A percentile compares a stretch with the other conserved stretches of the same genome.
Conservation (phyloP, 768 basidiomycete genomes). For the Holtermannia corniformis region DNA sequence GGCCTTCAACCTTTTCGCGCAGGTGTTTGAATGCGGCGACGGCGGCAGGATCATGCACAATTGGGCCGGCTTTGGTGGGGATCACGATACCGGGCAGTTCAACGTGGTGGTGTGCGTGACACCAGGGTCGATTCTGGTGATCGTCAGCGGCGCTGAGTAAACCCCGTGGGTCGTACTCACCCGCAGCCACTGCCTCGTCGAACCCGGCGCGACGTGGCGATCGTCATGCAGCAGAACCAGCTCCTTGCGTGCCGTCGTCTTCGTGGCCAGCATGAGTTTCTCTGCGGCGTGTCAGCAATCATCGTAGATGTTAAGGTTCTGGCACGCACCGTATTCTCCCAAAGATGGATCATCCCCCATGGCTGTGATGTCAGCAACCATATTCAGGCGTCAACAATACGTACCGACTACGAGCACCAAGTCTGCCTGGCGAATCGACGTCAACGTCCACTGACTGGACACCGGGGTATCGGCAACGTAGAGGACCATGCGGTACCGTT, state of each 20-base stretch:
- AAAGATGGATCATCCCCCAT: slow-evolving; percentile 77
- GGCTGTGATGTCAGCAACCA: slow-evolving; percentile 43
- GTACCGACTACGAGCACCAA: slow-evolving; percentile 23
- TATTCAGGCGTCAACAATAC: neutral
- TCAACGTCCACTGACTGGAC: slow-evolving; percentile 94
- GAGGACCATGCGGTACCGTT: slow-evolving; percentile 82
- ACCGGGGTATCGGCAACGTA: slow-evolving; percentile 96
- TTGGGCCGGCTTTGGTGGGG: slow-evolving; percentile 45
- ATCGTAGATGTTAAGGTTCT: neutral
- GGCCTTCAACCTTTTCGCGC: slow-evolving; percentile 82
- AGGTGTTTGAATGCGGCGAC: slow-evolving; percentile 80
- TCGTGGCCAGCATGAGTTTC: slow-evolving; percentile 81
- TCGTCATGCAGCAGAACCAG: slow-evolving; percentile 88
- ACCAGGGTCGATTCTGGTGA: slow-evolving; percentile 82
- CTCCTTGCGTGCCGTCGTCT: slow-evolving; percentile 97
- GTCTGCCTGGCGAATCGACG: slow-evolving; percentile 66
- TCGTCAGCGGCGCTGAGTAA: neutral
- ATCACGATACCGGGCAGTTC: slow-evolving; percentile 52
- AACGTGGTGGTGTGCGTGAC: slow-evolving; percentile 91
- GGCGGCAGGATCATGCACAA: slow-evolving; percentile 70
- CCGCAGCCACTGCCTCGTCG: slow-evolving; percentile 92
- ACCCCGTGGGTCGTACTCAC: slow-evolving; percentile 43
- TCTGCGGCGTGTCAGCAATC: slow-evolving; percentile 38
- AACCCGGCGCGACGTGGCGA: slow-evolving; percentile 75
- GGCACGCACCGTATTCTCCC: slow-evolving; percentile 64